Evolutionary conservation across 2,329 filamentous ascomycete genomes (phyloP).

Genomic region (Pseudogymnoascus sp.): DNA sequence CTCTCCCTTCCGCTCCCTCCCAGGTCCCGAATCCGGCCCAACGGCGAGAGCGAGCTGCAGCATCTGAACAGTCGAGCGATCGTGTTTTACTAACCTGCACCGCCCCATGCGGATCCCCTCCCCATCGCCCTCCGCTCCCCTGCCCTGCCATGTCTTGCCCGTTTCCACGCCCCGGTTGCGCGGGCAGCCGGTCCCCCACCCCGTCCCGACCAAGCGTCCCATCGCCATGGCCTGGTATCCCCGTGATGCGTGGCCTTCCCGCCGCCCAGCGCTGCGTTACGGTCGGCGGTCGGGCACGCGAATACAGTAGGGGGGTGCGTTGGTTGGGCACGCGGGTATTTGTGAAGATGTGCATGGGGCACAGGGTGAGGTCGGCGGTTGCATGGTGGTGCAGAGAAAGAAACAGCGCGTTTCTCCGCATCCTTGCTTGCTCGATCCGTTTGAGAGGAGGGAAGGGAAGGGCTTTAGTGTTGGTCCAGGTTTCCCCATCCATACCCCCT

Average conservation of each 20-base stretch:
- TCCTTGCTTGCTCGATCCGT: not conserved
- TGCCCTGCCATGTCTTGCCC: not conserved
- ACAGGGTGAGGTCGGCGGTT: not conserved
- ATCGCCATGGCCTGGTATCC: constrained; percentile 2
- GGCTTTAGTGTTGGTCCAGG: not conserved
- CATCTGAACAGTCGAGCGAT: not conserved
- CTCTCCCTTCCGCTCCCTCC: not conserved
- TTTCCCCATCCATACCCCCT: not conserved
- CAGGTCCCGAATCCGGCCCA: not conserved
- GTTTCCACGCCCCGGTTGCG: not conserved
- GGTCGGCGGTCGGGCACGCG: not conserved
- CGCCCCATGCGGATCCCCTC: constrained; percentile 22
- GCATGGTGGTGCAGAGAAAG: not conserved
- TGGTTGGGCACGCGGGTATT: constrained; percentile 6
- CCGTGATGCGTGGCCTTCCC: not conserved
- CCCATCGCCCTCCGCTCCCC: not conserved
- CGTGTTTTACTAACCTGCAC: not conserved
- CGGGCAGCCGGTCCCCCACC: not conserved
- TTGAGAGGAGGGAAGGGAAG: not conserved
- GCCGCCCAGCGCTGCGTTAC: not conserved
- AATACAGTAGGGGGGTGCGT: not conserved
- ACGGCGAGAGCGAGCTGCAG: not conserved
- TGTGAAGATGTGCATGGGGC: not conserved
- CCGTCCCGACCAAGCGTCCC: not conserved
- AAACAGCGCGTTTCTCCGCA: constrained; percentile 3